These are phyloP conservation scores for Digitaria exilis DNA, from an alignment of 202 grass and related monocot species.

Conservation along the genomic window DNA sequence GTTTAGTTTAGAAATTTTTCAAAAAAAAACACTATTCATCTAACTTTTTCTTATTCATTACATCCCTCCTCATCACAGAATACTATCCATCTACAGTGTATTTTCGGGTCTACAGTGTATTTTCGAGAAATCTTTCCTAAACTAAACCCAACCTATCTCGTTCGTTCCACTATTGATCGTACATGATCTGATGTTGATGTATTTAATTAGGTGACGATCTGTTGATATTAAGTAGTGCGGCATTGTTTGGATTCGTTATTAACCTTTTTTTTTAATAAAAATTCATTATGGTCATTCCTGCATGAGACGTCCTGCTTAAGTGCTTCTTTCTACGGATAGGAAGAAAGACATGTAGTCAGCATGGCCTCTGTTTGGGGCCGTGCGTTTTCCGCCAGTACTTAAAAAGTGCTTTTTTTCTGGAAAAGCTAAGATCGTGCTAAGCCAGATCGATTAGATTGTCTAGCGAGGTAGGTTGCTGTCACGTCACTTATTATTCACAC, in stretches of 20 bases:
- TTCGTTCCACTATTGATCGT: background rate
- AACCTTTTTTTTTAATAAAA: background rate
- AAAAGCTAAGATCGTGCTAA: constrained; percentile 27
- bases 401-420: constrained; percentile 31
- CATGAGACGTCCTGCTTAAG: background rate
- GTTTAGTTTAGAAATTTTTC: no score
- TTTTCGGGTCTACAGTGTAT: no score
- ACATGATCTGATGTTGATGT: background rate
- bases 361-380: background rate
- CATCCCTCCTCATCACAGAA: no score
- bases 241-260: background rate
- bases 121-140: no score
- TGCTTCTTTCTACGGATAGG: background rate
- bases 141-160: no score
- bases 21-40: no score
- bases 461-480: background rate
- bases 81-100: no score
- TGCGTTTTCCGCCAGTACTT: background rate
- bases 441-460: background rate
- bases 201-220: background rate
- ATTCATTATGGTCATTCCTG: background rate
- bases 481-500: constrained; percentile 1
- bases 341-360: no score
- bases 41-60: no score
- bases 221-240: background rate